Conservation (phyloP, 108 stramenopile genomes). For the Cylindrotheca fusiformis region DNA sequence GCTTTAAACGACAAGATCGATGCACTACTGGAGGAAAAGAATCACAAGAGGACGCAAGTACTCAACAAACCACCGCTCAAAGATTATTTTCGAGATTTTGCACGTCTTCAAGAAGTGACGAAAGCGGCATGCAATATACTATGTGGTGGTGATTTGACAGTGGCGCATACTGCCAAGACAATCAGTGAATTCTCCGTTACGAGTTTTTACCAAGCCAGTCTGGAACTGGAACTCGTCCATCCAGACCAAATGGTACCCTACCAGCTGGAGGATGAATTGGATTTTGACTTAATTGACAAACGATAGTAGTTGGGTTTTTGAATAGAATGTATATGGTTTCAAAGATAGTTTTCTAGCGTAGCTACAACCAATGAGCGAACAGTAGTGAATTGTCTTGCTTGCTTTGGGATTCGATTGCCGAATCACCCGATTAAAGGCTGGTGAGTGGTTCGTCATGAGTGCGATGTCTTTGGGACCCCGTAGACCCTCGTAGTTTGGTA, state of each 20-base stretch:
- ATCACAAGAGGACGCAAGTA: slow-evolving; percentile 11
- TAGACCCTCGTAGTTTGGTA: too few relatives aligned
- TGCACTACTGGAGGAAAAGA: slow-evolving; percentile 23
- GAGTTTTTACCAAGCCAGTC: slow-evolving; percentile 48
- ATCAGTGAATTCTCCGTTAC: slow-evolving; percentile 43
- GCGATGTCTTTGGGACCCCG: too few relatives aligned
- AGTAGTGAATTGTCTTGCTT: too few relatives aligned
- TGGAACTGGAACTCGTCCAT: slow-evolving; percentile 37
- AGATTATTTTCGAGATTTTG: slow-evolving; percentile 31
- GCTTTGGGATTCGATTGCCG: too few relatives aligned
- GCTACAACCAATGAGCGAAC: too few relatives aligned
- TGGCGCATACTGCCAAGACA: slow-evolving; percentile 38
- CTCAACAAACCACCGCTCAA: slow-evolving; percentile 17
- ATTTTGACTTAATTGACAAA: slow-evolving; percentile 15
- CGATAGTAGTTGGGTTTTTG: slow-evolving; percentile 5
- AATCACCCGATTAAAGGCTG: too few relatives aligned
- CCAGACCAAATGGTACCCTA: slow-evolving; percentile 31
- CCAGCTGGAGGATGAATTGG: not conserved
- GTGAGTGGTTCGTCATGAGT: too few relatives aligned
- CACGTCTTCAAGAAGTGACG: slow-evolving; percentile 51
- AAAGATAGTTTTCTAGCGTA: too few relatives aligned
- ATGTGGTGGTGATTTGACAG: slow-evolving; percentile 34
- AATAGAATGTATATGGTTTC: too few relatives aligned
- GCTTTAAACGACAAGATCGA: slow-evolving; percentile 18
- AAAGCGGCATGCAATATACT: slow-evolving; percentile 32